Conservation (phyloP, 2,329 filamentous ascomycete genomes). For the Neonectria ditissima region DNA sequence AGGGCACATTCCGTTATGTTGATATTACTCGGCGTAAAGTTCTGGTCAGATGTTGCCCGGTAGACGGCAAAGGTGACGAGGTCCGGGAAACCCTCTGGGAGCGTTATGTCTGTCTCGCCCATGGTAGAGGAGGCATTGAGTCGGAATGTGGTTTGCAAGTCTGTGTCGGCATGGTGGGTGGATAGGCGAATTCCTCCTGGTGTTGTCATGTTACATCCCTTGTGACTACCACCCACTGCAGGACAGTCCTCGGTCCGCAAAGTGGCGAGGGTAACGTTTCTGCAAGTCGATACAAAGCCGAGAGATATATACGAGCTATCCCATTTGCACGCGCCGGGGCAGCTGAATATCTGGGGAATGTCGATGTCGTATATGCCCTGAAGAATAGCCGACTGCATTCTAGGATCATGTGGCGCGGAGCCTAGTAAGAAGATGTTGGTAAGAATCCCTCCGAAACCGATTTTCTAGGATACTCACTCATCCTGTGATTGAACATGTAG, state of each 20-base stretch:
- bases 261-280: constrained; percentile 16
- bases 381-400: constrained; percentile 24
- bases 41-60: constrained; percentile 20
- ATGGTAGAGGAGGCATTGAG: constrained; percentile 7
- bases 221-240: no score
- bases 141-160: constrained; percentile 8
- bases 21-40: constrained; percentile 2
- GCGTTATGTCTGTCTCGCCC: no score
- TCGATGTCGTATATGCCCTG: constrained; percentile 24
- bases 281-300: constrained; percentile 21
- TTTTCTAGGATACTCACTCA: no score
- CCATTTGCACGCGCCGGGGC: constrained; percentile 24
- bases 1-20: constrained; percentile 28
- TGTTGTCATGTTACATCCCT: constrained; percentile 24
- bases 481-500: no score
- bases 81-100: neutral
- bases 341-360: constrained; percentile 11
- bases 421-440: neutral
- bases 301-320: constrained; percentile 16
- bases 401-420: constrained; percentile 10
- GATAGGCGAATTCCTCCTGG: constrained; percentile 14
- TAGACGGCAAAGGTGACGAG: constrained; percentile 20
- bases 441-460: neutral
- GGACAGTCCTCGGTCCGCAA: constrained; percentile 8
- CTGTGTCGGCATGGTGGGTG: neutral